Evolutionary conservation across 164 flowering plant genomes (phyloP).

Genomic region (Protea cynaroides): DNA sequence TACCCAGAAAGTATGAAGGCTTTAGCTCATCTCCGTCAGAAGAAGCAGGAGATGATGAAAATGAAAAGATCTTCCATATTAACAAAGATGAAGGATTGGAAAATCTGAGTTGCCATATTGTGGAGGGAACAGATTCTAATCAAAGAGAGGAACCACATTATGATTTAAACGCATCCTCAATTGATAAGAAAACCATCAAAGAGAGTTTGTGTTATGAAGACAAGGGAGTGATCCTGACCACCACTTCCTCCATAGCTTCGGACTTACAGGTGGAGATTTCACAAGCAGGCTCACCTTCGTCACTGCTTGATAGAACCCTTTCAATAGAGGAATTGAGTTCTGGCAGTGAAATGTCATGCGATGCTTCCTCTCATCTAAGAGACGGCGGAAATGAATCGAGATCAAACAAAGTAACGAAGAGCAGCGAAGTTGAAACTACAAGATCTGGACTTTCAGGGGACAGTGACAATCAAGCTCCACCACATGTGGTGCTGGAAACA

Average conservation of each 20-base stretch:
- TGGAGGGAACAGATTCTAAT: constrained; percentile 20
- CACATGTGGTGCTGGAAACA: too few relatives aligned
- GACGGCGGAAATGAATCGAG: constrained; percentile 23
- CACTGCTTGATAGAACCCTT: constrained; percentile 9
- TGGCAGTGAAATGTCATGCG: constrained; percentile 11
- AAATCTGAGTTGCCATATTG: constrained; percentile 1
- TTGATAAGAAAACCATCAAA: constrained; percentile 16
- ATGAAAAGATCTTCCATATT: constrained; percentile 8
- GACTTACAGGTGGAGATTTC: constrained; percentile 28
- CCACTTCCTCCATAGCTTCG: constrained; percentile 34
- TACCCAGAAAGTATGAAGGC: constrained; percentile 24
- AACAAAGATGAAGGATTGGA: constrained; percentile 5
- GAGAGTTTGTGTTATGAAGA: constrained; percentile 12
- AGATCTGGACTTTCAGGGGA: too few relatives aligned
- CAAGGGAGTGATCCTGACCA: constrained; percentile 6
- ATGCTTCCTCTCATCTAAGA: constrained; percentile 11
- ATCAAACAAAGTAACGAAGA: constrained; percentile 11
- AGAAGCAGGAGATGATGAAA: constrained; percentile 2
- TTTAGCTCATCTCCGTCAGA: constrained; percentile 17
- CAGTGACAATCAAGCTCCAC: too few relatives aligned
- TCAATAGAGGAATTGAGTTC: constrained; percentile 13
- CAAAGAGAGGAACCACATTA: constrained; percentile 54
- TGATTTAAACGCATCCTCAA: constrained; percentile 56
- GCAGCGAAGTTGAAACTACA: constrained; percentile 2
- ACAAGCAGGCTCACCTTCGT: constrained; percentile 22